Evolutionary conservation across 106 monocot genomes (phyloP).

Genomic region (Gastrodia elata): DNA sequence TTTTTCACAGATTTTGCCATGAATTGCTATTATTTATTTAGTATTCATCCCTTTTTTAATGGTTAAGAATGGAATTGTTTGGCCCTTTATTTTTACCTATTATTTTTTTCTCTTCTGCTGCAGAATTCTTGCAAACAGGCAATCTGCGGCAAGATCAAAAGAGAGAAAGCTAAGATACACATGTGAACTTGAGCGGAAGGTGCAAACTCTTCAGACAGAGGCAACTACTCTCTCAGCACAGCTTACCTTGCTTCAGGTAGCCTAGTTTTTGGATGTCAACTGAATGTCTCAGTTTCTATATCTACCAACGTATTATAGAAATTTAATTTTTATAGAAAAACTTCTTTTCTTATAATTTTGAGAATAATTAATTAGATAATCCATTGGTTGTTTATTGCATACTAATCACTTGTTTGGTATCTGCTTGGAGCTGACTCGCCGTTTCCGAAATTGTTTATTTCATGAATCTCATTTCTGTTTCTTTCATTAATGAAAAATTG

Average conservation of each 20-base stretch:
- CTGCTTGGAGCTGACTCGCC: too few relatives aligned
- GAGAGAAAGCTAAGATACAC: slow-evolving; percentile 23
- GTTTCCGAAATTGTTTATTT: background rate
- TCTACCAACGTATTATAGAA: background rate
- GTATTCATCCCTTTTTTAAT: background rate
- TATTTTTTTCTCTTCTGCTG: background rate
- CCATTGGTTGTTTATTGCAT: background rate
- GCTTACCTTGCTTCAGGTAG: slow-evolving; percentile 23
- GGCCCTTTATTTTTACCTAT: background rate
- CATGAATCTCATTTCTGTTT: background rate
- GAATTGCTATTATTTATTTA: background rate
- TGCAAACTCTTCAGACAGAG: slow-evolving; percentile 25
- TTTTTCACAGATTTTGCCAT: background rate
- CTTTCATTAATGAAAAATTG: background rate
- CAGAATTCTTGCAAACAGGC: slow-evolving; percentile 26
- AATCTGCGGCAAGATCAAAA: slow-evolving; percentile 28
- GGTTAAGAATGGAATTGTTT: background rate
- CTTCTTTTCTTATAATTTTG: background rate
- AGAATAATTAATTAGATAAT: background rate
- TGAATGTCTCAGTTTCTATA: background rate
- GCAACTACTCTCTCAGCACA: slow-evolving; percentile 27
- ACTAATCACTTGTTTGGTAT: background rate
- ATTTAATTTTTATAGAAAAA: background rate
- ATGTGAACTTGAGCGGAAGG: slow-evolving; percentile 25
- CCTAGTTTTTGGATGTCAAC: background rate